Evolutionary conservation across 208 protist genomes (phyloP).

Genomic region (Leishmania tropica): DNA sequence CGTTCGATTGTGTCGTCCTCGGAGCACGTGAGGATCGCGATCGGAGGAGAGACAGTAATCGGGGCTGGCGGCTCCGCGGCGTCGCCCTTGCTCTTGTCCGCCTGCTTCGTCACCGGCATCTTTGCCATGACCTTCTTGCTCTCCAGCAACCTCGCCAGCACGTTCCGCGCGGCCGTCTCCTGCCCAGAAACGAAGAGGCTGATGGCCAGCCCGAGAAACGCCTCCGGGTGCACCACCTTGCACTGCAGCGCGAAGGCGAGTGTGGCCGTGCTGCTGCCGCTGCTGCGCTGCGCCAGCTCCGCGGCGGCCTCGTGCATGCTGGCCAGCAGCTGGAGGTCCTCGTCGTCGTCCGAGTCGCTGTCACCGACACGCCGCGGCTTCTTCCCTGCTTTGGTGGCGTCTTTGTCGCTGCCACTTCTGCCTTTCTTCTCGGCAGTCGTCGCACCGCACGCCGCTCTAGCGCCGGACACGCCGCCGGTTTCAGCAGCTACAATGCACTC

Average conservation of each 20-base stretch:
- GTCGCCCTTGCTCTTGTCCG: slow-evolving; percentile 7
- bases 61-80: not conserved
- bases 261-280: slow-evolving; percentile 26
- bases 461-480: slow-evolving; percentile 9
- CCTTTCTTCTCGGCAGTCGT: not conserved
- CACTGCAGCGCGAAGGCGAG: slow-evolving; percentile 44
- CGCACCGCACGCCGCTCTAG: not conserved
- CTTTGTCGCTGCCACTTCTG: not conserved
- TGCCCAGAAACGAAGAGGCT: slow-evolving; percentile 79
- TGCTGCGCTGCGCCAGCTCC: slow-evolving; percentile 23
- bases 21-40: slow-evolving; percentile 24
- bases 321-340: slow-evolving; percentile 55
- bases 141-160: slow-evolving; percentile 37
- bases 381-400: not conserved
- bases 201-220: slow-evolving; percentile 80
- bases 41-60: slow-evolving; percentile 5
- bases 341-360: slow-evolving; percentile 40
- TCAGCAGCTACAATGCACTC: slow-evolving; percentile 41
- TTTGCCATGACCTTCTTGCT: slow-evolving; percentile 17
- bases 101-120: slow-evolving; percentile 6
- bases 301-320: slow-evolving; percentile 25
- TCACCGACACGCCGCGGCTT: not conserved
- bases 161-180: slow-evolving; percentile 70
- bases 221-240: slow-evolving; percentile 50
- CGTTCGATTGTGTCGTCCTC: slow-evolving; percentile 66